Evolutionary conservation across 192 early-diverging fungal species (phyloP).

Genomic region (Endogone sp.): DNA sequence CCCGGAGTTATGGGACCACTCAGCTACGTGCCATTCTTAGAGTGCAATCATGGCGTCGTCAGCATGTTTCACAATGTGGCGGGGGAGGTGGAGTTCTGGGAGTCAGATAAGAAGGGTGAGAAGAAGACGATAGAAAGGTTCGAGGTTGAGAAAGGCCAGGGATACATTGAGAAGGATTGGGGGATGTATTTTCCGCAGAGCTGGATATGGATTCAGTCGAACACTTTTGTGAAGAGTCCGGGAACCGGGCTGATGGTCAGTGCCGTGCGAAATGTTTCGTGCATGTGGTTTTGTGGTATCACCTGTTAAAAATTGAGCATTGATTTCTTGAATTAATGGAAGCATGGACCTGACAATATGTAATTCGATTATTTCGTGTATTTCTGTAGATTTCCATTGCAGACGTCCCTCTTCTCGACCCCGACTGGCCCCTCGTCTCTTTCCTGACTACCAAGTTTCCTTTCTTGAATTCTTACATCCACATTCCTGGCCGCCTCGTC

Average conservation of each 20-base stretch:
- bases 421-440: not conserved
- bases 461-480: not conserved
- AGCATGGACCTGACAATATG: too few species aligned
- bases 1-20: constrained; percentile 43
- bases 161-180: constrained; percentile 50
- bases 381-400: not conserved
- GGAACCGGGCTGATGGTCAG: constrained; percentile 31
- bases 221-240: constrained; percentile 26
- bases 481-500: not conserved
- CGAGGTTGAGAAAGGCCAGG: constrained; percentile 12
- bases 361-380: too few species aligned
- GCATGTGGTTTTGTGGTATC: too few species aligned
- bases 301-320: too few species aligned
- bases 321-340: too few species aligned
- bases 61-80: constrained; percentile 27
- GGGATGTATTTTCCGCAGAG: constrained; percentile 47
- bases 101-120: constrained; percentile 1
- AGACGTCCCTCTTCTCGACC: not conserved
- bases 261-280: too few species aligned
- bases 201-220: constrained; percentile 47
- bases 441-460: not conserved
- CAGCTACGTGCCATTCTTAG: constrained; percentile 39
- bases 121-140: constrained; percentile 5
- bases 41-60: constrained; percentile 47
- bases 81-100: constrained; percentile 21